Evolutionary conservation across 768 basidiomycete genomes (phyloP), one percentile per base, ranked within the genome.

Genomic region (Lentinula raphanica): DNA sequence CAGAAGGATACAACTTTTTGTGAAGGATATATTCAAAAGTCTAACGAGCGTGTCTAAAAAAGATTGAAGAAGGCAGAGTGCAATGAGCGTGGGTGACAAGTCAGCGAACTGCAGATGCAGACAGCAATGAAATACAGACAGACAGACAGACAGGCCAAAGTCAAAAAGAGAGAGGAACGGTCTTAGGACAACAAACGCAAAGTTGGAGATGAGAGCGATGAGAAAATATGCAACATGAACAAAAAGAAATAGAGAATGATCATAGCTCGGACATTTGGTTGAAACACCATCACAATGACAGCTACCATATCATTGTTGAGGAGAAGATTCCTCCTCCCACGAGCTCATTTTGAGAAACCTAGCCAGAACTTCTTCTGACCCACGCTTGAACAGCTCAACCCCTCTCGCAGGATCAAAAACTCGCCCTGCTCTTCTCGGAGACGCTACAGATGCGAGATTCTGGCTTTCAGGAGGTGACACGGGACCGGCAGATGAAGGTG

Each of bases 361-460:
- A 9, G 88, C 83, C 28, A 95, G 76, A 25, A 94, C 91, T 64
- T 94, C 89, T 69, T 95, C 92, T 2, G 92, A 93, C 13, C 88
- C 88, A 53, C 83, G 83, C 70, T 93, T 94, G 73, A 94, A 93
- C 39, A 89, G 65, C 59, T 95, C 93, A 2, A 94, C 85, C 44
- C 87, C 88, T 21, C 92, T 85, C 9, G 86, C 85, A 17, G 93
- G 93, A 67, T 94, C 92, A 85, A 89, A 96, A 4, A 89, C 86
- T 21, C 92, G 80, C 2, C 79, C 81, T 21, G 79, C 77, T 64
- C 80, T 83, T 49, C 74, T 70, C 36, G 68, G 51, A 2, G 77
- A 69, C 9, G 72, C 66, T 17, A 61, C 64, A 29, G 70, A 59
- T 21, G 32, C 32, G 36, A 68, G 56, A 7, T 74, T 66, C 23